Conservation (phyloP, 1,139 yeast species). For the Hansenula anomala region DNA sequence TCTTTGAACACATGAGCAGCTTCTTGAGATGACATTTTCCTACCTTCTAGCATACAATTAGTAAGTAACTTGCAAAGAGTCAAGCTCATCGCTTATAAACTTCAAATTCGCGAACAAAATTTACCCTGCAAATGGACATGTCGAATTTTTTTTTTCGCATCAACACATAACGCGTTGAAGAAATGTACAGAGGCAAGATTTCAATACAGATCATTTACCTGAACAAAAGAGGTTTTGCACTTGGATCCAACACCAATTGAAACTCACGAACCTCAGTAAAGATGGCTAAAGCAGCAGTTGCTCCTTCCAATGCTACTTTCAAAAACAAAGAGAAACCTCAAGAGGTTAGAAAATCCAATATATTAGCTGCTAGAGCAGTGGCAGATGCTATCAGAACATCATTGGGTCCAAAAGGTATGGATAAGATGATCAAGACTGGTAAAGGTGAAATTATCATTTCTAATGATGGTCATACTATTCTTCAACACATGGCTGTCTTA, state of each 20-base stretch:
- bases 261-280: neutral
- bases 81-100: conserved; percentile 1
- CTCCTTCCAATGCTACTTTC: conserved; percentile 83
- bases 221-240: neutral
- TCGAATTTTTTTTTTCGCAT: neutral
- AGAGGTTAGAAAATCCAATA: conserved; percentile 91
- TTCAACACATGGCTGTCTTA: conserved; percentile 94
- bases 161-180: conserved; percentile 1
- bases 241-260: neutral
- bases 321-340: conserved; percentile 95
- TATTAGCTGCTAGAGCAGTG: conserved; percentile 94
- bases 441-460: conserved; percentile 91
- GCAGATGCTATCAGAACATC: conserved; percentile 98
- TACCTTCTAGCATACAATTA: too few relatives aligned
- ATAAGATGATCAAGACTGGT: conserved; percentile 94
- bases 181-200: neutral
- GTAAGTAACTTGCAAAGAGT: too few relatives aligned
- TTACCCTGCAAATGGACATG: neutral
- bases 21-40: neutral
- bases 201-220: neutral
- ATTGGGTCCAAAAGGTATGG: conserved; percentile 98
- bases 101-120: too few relatives aligned
- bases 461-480: conserved; percentile 95
- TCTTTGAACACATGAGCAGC: conserved; percentile 26
- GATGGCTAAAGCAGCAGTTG: conserved; percentile 22